Conservation (phyloP, 1,139 yeast genomes). For the Yamadazyma friedrichii region DNA sequence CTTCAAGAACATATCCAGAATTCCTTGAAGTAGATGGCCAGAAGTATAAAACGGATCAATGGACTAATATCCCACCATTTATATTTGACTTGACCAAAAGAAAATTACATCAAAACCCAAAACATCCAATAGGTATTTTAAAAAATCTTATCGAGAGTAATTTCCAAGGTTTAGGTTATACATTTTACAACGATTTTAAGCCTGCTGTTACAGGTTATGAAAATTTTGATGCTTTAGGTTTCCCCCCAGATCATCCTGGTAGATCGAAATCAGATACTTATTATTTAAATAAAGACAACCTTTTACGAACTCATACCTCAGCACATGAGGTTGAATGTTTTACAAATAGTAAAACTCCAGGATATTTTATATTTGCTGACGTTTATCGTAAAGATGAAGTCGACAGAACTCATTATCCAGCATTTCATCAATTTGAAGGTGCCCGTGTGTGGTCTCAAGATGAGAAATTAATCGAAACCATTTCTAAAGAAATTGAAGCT, state of each 20-base stretch:
- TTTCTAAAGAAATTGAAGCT: constrained; percentile 56
- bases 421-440: constrained; percentile 97
- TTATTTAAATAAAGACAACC: constrained; percentile 68
- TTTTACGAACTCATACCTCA: constrained; percentile 91
- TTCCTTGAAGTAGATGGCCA: constrained; percentile 48
- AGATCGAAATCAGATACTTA: constrained; percentile 91
- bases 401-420: constrained; percentile 95
- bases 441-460: constrained; percentile 78
- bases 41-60: constrained; percentile 60
- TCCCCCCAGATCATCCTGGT: constrained; percentile 92
- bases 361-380: constrained; percentile 91
- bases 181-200: constrained; percentile 74
- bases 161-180: constrained; percentile 67
- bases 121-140: constrained; percentile 89
- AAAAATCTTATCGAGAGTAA: constrained; percentile 69
- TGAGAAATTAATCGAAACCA: constrained; percentile 35
- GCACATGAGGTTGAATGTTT: constrained; percentile 95
- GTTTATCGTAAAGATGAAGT: constrained; percentile 95
- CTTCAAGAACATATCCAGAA: constrained; percentile 20
- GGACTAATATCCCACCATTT: constrained; percentile 84
- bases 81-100: constrained; percentile 70
- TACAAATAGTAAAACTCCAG: constrained; percentile 64
- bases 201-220: constrained; percentile 82
- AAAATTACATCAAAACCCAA: constrained; percentile 66
- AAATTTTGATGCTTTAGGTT: constrained; percentile 89